Evolutionary conservation across 306 rosid species (phyloP), one percentile per base, ranked within the genome.

Genomic region (Begonia masoniana): DNA sequence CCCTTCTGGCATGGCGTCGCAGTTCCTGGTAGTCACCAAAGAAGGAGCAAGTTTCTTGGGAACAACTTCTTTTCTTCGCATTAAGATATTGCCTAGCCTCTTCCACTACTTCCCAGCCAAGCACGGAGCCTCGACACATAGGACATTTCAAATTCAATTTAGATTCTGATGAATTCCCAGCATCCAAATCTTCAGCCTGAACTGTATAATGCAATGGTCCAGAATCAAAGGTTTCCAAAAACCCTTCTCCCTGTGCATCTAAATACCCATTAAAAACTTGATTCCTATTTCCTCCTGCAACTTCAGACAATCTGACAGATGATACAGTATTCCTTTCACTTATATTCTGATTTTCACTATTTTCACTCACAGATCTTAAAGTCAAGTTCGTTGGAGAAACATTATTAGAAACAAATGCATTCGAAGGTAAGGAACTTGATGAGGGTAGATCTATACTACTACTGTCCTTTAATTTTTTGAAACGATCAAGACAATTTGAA

Each of bases 1-100:
- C 83, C 65, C 97, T 76, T 65, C 97, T 74, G 12, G 97, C 97
- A 72, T 88, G 97, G 41, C 88, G 69, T 6, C 97, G 95, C 77
- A 88, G 65, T 46, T 82, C 95, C 42, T 77, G 81, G 76, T 88
- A 88, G 76, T 71, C 80, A 48, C 97, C 97, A 52, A 73, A 62
- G 65, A 88, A 88, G 42, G 83, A 78, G 75, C 97, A 88, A 4
- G 94, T 70, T 36, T 84, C 97, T 47, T 92, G 73, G 7, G 95
- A 82, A 78, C 97, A 88, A 55, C 94, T 78, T 76, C 97, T 71
- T 73, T 80, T 85, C 87, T 88, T 88, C 64, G 67, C 45, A 57
- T 88, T 88, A 59, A 88, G 84, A 77, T 88, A 78, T 55, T 76
- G 73, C 62, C 97, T 85, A 51, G 82, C 82, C 74, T 85, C 97